Base-by-base conservation (phyloP, 2,329 filamentous ascomycete species). In the Leptoxyphium fumago region DNA sequence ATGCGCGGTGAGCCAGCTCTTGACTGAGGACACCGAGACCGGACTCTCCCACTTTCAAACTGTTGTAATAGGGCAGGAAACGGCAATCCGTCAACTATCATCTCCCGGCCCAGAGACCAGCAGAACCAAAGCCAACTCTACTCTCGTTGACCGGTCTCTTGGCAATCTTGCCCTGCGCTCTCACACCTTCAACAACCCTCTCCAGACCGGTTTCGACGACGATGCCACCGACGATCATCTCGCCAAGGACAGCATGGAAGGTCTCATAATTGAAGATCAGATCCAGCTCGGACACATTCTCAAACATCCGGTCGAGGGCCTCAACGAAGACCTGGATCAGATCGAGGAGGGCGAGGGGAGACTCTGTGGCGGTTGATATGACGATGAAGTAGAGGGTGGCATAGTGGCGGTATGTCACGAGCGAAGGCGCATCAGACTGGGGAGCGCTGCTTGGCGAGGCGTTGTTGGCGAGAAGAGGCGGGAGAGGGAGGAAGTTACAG, bases 231-330 rank as follows among this genome's bases (percentile, higher is more conserved):
- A 94, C 84, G 45, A 96, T 83, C 85, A 96, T 94, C 71, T 96
- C 89, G 46, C 79, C 80, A 9, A 96, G 69, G 13, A 87, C 80
- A 8, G 89, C 84, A 69, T 98, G 91, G 56, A 98, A 72, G 13
- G 87, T 93, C 73, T 98, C 91, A 56, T 94, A 98, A 62, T 96
- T 96, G 70, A 98, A 98, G 63, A 98, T 98, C 54, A 98, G 74
- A 64, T 98, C 88, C 45, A 98, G 72, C 69, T 98, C 91, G 73
- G 91, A 98, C 9, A 98, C 91, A 61, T 98, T 95, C 67, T 96
- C 91, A 61, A 98, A 98, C 36, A 98, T 73, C 51, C 86, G 79
- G 63, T 98, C 91, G 30, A 98, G 75, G 1, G 89, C 81, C 65
- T 98, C 91, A 50, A 98, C 91, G 57, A 95, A 98, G 47, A 98